Evolutionary conservation across 1,284 basidiomycete genomes (phyloP).

Genomic region (Rhodotorula sp.): DNA sequence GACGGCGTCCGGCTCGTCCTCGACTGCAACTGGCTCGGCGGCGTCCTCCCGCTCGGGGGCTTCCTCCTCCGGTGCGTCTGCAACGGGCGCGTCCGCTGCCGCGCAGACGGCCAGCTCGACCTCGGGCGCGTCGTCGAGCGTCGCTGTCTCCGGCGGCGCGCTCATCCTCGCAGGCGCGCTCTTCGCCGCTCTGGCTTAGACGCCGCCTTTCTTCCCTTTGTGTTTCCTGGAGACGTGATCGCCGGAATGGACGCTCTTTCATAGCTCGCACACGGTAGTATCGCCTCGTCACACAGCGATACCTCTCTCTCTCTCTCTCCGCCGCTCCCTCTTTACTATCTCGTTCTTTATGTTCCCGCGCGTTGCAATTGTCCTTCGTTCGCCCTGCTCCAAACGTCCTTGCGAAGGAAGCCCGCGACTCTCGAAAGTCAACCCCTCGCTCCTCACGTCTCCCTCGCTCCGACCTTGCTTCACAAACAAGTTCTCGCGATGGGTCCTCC

Average conservation of each 20-base stretch:
- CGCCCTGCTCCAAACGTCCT: too few relatives aligned
- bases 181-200: conserved; percentile 1
- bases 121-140: conserved; percentile 6
- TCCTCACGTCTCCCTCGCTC: not conserved
- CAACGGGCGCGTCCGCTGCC: conserved; percentile 38
- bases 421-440: too few relatives aligned
- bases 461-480: not conserved
- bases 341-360: too few relatives aligned
- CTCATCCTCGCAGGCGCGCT: conserved; percentile 1
- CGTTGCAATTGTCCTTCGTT: too few relatives aligned
- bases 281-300: too few relatives aligned
- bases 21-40: conserved; percentile 24
- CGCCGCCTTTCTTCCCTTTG: not conserved
- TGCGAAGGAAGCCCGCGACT: too few relatives aligned
- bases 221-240: not conserved
- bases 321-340: not conserved
- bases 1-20: conserved; percentile 18
- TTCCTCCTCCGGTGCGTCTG: not conserved
- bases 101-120: not conserved
- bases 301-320: not conserved
- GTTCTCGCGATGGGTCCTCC: conserved; percentile 7
- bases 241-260: not conserved
- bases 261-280: too few relatives aligned
- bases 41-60: conserved; percentile 2
- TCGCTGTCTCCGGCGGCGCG: conserved; percentile 5